Evolutionary conservation across 1,284 basidiomycete species (phyloP).

Genomic region (Gymnopus androsaceus): DNA sequence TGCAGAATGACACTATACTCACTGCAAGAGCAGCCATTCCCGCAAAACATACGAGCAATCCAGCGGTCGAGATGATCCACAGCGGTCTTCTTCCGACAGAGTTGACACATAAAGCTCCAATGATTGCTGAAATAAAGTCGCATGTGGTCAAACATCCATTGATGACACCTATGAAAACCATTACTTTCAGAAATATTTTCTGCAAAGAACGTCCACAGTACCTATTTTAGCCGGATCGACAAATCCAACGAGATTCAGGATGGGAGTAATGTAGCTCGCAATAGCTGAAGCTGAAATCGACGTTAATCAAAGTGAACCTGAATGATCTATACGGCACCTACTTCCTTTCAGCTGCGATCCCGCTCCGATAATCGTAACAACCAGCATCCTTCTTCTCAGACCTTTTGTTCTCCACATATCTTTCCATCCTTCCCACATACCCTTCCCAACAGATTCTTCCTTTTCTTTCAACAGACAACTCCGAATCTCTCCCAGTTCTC

Average conservation of each 20-base stretch:
- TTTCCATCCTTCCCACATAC: slow-evolving; percentile 11
- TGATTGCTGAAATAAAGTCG: slow-evolving; percentile 12
- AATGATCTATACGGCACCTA: background rate
- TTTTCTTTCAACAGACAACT: slow-evolving; percentile 9
- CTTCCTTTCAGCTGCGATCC: slow-evolving; percentile 17
- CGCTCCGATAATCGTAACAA: slow-evolving; percentile 15
- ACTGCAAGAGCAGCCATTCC: slow-evolving; percentile 10
- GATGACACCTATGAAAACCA: slow-evolving; percentile 3
- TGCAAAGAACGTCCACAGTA: background rate
- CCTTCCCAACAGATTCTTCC: slow-evolving; percentile 4
- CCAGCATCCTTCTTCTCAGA: slow-evolving; percentile 10
- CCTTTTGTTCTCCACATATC: slow-evolving; percentile 12
- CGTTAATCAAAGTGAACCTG: background rate
- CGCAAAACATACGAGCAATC: slow-evolving; percentile 12
- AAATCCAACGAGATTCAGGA: slow-evolving; percentile 15
- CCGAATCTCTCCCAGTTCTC: slow-evolving; percentile 13
- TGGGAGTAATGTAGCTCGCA: slow-evolving; percentile 12
- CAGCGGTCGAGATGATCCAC: slow-evolving; percentile 16
- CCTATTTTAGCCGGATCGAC: slow-evolving; percentile 10
- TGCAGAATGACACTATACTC: background rate
- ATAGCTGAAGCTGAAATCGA: slow-evolving; percentile 6
- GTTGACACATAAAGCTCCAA: slow-evolving; percentile 14
- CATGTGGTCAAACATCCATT: slow-evolving; percentile 15
- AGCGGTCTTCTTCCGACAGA: slow-evolving; percentile 13
- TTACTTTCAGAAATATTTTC: background rate